These are phyloP conservation scores for Pythium diclinum DNA, from an alignment of 352 stramenopile genomes.

Conservation along the genomic window DNA sequence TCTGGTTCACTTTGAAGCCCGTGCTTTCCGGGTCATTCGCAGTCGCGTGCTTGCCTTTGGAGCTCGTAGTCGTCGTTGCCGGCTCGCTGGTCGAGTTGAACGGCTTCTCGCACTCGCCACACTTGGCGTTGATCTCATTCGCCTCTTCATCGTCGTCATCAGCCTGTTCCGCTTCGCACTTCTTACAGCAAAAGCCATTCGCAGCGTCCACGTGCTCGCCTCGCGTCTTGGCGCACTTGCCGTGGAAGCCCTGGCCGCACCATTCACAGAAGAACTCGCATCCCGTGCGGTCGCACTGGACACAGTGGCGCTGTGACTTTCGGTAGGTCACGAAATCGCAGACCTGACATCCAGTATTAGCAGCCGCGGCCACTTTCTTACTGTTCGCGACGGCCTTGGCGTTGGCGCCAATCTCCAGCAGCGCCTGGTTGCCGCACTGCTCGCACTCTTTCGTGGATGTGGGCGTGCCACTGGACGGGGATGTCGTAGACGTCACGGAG, in stretches of 20 bases:
- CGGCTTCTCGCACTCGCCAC: slow-evolving; percentile 55
- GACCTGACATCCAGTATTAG: slow-evolving; percentile 64
- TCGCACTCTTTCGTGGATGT: slow-evolving; percentile 51
- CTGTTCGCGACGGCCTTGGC: slow-evolving; percentile 43
- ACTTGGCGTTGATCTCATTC: slow-evolving; percentile 61
- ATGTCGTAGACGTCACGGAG: slow-evolving; percentile 23
- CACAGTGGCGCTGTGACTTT: slow-evolving; percentile 62
- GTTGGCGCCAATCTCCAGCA: slow-evolving; percentile 34
- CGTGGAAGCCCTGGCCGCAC: slow-evolving; percentile 80
- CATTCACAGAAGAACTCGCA: slow-evolving; percentile 86
- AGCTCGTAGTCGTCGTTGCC: slow-evolving; percentile 13
- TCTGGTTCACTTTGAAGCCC: slow-evolving; percentile 79
- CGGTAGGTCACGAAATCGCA: slow-evolving; percentile 78
- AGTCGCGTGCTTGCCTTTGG: slow-evolving; percentile 12
- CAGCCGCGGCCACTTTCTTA: slow-evolving; percentile 35
- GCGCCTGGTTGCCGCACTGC: slow-evolving; percentile 37
- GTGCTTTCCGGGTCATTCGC: slow-evolving; percentile 24
- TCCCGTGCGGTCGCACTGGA: slow-evolving; percentile 50
- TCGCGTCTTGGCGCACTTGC: slow-evolving; percentile 51
- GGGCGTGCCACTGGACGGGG: slow-evolving; percentile 29
- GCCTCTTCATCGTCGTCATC: slow-evolving; percentile 47
- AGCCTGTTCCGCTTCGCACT: slow-evolving; percentile 66
- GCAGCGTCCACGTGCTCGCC: slow-evolving; percentile 50
- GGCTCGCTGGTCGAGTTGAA: slow-evolving; percentile 37
- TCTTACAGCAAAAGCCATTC: slow-evolving; percentile 72